These are phyloP conservation scores for Deuterostichococcus epilithicus DNA, from an alignment of 139 green algal species.

Conservation along the genomic window DNA sequence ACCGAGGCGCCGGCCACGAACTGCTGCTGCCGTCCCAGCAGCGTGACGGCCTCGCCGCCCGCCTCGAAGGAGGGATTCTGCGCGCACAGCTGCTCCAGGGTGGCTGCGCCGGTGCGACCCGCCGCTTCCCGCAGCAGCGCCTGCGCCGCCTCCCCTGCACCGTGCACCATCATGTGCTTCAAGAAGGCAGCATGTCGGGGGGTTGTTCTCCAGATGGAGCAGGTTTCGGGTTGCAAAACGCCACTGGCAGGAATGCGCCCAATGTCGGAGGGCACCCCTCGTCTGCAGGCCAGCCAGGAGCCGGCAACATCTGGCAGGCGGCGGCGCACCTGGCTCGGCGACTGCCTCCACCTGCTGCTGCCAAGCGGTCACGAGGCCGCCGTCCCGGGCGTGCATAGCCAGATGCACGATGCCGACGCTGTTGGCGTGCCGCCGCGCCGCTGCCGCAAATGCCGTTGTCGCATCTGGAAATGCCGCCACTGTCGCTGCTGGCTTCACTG, in stretches of 20 bases:
- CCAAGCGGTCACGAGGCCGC: slow-evolving; percentile 34
- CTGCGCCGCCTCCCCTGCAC: slow-evolving; percentile 20
- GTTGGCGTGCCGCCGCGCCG: background rate
- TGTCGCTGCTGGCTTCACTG: background rate
- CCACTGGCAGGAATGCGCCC: too few species aligned
- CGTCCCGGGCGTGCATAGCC: slow-evolving; percentile 1
- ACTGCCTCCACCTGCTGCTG: slow-evolving; percentile 29
- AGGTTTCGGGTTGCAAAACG: too few species aligned
- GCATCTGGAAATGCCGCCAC: background rate
- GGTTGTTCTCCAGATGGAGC: too few species aligned
- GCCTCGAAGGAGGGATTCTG: background rate
- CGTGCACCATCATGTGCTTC: background rate
- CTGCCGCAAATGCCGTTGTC: background rate
- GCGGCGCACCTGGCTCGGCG: slow-evolving; percentile 32
- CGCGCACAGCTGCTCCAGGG: slow-evolving; percentile 17
- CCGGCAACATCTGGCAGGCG: too few species aligned
- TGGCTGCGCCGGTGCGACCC: background rate
- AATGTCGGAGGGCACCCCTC: too few species aligned
- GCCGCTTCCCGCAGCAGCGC: slow-evolving; percentile 6
- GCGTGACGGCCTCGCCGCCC: background rate
- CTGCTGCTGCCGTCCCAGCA: slow-evolving; percentile 27
- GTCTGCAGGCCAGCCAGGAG: too few species aligned
- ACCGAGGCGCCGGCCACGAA: background rate
- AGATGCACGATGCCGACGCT: slow-evolving; percentile 38
- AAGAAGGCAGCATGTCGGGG: background rate